Conservation (phyloP, 2,329 filamentous ascomycete species). For the Aaosphaeria pasadenensis region DNA sequence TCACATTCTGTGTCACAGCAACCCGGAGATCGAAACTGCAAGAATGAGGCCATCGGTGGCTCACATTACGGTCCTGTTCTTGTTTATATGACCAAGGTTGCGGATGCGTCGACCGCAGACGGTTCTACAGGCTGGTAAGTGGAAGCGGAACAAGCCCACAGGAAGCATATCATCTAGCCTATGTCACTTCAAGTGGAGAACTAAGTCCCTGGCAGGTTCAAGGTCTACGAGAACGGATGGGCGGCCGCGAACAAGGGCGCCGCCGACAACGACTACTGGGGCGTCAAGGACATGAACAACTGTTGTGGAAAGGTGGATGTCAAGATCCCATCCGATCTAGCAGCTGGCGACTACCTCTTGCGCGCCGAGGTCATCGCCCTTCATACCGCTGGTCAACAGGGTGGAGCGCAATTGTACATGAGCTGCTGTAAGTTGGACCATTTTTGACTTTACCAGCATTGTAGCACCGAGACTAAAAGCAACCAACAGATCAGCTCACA, state of each 20-base stretch:
- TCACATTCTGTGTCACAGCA: slow-evolving; percentile 36
- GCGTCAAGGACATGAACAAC: slow-evolving; percentile 21
- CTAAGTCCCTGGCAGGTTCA: slow-evolving; percentile 1
- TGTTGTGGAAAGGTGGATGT: slow-evolving; percentile 24
- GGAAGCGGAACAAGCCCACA: not conserved
- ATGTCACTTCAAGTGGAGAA: not conserved
- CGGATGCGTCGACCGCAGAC: slow-evolving; percentile 37
- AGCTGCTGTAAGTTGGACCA: slow-evolving; percentile 15
- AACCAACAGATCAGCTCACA: slow-evolving; percentile 19
- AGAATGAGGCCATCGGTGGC: slow-evolving; percentile 54
- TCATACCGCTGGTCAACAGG: slow-evolving; percentile 35
- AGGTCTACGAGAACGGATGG: slow-evolving; percentile 37
- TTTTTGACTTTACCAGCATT: not conserved
- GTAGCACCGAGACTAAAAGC: not conserved
- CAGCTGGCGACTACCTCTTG: slow-evolving; percentile 21
- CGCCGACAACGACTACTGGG: slow-evolving; percentile 20
- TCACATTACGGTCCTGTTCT: slow-evolving; percentile 54
- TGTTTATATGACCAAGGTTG: slow-evolving; percentile 55
- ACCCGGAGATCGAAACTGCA: slow-evolving; percentile 19
- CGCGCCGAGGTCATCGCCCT: slow-evolving; percentile 39
- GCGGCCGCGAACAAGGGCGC: slow-evolving; percentile 22
- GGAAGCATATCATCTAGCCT: not conserved
- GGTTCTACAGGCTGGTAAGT: slow-evolving; percentile 27
- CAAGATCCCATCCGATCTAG: slow-evolving; percentile 15
- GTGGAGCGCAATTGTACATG: slow-evolving; percentile 49